Evolutionary conservation across 768 basidiomycete genomes (phyloP).

Genomic region (Rhodotorula paludigena): DNA sequence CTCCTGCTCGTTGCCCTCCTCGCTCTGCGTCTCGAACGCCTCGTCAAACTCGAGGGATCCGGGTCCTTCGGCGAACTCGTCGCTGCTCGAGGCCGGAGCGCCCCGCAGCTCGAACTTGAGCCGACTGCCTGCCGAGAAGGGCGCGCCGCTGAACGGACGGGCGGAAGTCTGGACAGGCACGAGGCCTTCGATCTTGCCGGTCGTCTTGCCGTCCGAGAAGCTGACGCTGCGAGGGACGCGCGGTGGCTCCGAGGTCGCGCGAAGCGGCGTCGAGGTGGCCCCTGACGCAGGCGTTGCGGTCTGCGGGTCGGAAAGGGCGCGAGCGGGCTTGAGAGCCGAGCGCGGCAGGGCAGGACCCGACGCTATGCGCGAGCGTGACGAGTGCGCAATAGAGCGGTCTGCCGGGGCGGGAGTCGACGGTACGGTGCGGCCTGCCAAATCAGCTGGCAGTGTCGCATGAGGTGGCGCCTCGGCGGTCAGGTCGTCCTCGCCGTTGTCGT

Average conservation of each 20-base stretch:
- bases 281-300: not conserved
- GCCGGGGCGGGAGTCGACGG: not conserved
- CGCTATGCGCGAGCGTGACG: not conserved
- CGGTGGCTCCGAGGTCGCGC: slow-evolving; percentile 19
- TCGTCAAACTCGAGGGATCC: slow-evolving; percentile 39
- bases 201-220: slow-evolving; percentile 88
- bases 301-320: slow-evolving; percentile 51
- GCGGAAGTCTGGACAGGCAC: too few species aligned
- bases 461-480: not conserved
- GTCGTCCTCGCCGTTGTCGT: not conserved
- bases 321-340: slow-evolving; percentile 40
- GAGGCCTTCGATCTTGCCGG: slow-evolving; percentile 66
- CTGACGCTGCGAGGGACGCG: slow-evolving; percentile 77
- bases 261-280: slow-evolving; percentile 5
- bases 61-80: slow-evolving; percentile 4
- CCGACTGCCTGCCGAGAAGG: not conserved
- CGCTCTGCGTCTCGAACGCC: not conserved
- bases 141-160: too few species aligned
- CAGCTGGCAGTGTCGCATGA: not conserved
- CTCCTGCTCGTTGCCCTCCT: slow-evolving; percentile 37
- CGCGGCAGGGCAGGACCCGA: slow-evolving; percentile 16
- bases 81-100: slow-evolving; percentile 46
- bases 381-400: not conserved
- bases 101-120: slow-evolving; percentile 1
- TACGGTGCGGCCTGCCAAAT: not conserved